Conservation (phyloP, 805 yeast genomes). For the Clavispora phyllophila region DNA sequence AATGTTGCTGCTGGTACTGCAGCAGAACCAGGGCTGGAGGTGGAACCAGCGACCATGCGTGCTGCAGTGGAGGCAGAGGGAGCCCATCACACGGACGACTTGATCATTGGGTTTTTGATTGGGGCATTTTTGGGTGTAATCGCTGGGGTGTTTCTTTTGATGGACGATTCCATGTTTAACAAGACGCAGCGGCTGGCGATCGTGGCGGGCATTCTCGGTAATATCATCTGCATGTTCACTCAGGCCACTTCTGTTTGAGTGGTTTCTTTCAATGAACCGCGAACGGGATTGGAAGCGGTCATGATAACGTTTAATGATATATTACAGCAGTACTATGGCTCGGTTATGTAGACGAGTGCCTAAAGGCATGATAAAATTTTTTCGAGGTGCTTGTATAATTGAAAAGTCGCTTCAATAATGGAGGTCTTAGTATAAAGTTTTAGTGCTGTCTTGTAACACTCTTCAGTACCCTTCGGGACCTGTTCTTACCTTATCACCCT, state of each 20-base stretch:
- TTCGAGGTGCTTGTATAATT: too few species aligned
- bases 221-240: conserved; percentile 60
- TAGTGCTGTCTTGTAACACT: too few species aligned
- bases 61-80: conserved; percentile 29
- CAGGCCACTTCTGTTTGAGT: conserved; percentile 22
- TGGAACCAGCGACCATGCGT: conserved; percentile 8
- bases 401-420: too few species aligned
- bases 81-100: conserved; percentile 48
- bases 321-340: too few species aligned
- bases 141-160: conserved; percentile 53
- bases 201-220: conserved; percentile 63
- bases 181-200: conserved; percentile 64
- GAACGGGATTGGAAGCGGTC: too few species aligned
- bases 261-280: too few species aligned
- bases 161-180: conserved; percentile 56
- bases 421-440: too few species aligned
- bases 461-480: too few species aligned
- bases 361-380: too few species aligned
- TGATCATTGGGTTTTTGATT: conserved; percentile 61
- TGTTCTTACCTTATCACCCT: too few species aligned
- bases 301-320: too few species aligned
- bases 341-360: too few species aligned
- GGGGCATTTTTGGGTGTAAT: conserved; percentile 77
- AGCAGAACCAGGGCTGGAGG: neutral
- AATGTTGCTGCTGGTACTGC: conserved; percentile 20